These are phyloP conservation scores for Kodamaea ohmeri DNA, from an alignment of 1,139 yeast species.

Conservation along the genomic window DNA sequence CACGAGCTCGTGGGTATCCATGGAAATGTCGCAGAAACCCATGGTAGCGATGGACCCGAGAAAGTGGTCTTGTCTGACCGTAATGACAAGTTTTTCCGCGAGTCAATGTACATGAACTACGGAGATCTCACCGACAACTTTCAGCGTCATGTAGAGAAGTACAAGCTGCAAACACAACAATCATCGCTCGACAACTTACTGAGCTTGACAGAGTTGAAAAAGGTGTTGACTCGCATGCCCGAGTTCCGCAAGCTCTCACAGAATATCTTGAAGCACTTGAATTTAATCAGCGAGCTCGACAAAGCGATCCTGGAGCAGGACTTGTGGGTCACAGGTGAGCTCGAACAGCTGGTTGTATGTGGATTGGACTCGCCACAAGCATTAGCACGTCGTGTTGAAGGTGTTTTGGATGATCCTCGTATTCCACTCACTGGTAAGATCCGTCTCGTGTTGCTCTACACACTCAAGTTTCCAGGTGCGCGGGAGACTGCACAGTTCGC, in stretches of 20 bases:
- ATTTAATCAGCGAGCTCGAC: constrained; percentile 83
- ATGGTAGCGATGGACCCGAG: constrained; percentile 48
- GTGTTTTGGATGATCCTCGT: constrained; percentile 24
- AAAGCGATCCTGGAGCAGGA: constrained; percentile 57
- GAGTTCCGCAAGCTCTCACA: constrained; percentile 85
- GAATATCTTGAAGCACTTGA: constrained; percentile 91
- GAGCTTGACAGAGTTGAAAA: constrained; percentile 83
- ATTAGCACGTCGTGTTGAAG: constrained; percentile 26
- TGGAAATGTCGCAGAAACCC: constrained; percentile 61
- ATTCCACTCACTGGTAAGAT: constrained; percentile 34
- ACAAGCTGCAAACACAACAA: constrained; percentile 76
- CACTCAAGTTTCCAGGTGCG: constrained; percentile 52
- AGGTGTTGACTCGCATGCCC: constrained; percentile 87
- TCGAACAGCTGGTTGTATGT: constrained; percentile 82
- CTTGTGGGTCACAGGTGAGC: constrained; percentile 83
- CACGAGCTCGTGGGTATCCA: constrained; percentile 83
- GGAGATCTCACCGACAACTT: constrained; percentile 92
- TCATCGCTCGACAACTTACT: constrained; percentile 59
- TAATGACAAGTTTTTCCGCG: constrained; percentile 73
- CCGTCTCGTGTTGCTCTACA: constrained; percentile 66
- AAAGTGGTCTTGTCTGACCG: constrained; percentile 54
- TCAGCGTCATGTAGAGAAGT: constrained; percentile 79
- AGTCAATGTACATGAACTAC: constrained; percentile 83
- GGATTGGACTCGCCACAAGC: constrained; percentile 42
- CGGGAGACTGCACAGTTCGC: constrained; percentile 26